Base-by-base conservation (phyloP, 345 rosid genomes). In the Euphorbia pulcherrima region DNA sequence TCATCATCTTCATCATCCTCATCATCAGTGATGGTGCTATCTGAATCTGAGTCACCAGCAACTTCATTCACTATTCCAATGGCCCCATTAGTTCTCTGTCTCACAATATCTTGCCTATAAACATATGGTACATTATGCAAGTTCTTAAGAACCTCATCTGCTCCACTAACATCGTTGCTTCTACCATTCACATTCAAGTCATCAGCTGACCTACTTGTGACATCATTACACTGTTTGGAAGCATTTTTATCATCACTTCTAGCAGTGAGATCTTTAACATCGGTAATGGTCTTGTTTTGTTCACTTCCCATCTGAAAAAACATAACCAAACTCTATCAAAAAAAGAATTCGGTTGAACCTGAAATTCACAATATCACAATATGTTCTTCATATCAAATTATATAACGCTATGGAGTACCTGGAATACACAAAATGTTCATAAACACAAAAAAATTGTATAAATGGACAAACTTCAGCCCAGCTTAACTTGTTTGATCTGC, bases 31-130 rank as follows among this genome's bases (percentile, higher is more conserved):
- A 77, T 69, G 53, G 84, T 88, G 47, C 79, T 79, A 47, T 95
- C 96, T n/a, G 99, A 88, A 81, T 95, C 97, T 0, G 90, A 88
- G 74, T 88, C 98, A 72, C 92, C 94, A 23, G 93, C 90, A 69
- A 88, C 92, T 77, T 88, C 98, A 63, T 88, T 88, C 46, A 95
- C 99, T 79, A 95, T 81, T 54, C 97, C 99, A 64, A 88, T 75
- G 62, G 74, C 75, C 54, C 87, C 85, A 54, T 64, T 82, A 48
- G 17, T 82, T 62, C 75, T 86, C 79, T 79, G 85, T 68, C 81
- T 83, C 41, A 92, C 97, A 67, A 92, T 78, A 81, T 95, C 99
- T 77, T 95, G 87, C 64, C 92, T 70, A 70, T 88, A 95, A 67
- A 90, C 72, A 71, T 75, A 80, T 0, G 84, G 86, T 39, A 77